Evolutionary conservation across 2,329 filamentous ascomycete species (phyloP), one percentile per base, ranked within the genome.

Genomic region (Ciborinia camelliae): DNA sequence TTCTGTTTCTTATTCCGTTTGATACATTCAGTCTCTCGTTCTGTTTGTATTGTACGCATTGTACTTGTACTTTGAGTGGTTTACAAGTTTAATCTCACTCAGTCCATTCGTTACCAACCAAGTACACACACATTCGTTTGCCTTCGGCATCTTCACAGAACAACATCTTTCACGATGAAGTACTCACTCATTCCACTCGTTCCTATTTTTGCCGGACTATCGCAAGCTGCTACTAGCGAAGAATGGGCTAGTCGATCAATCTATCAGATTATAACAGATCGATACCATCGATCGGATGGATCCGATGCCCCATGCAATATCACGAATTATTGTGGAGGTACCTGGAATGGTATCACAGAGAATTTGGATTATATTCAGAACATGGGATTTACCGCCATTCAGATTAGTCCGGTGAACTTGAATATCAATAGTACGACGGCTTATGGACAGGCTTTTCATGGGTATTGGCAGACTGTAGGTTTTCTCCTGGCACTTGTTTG

Each of bases 241-340:
- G 45, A 64, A 4, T 64, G 63, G 63, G 48, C 54, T n/a, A 18
- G 35, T 28, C 47, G 55, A 30, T 61, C 63, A 12, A 61, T 64
- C 23, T 64, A 64, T 30, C 63, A 64, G 41, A 48, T 64, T 15
- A 18, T 64, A 14, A 64, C 63, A 28, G 63, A 81, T 66, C 74
- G 79, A 18, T 81, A 80, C 67, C 77, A 79, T 32, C 75, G 75
- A 23, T 76, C 78, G 12, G n/a, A n/a, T 78, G 79, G 66, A 59
- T 67, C 66, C 60, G 73, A 75, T 8, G 50, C 76, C 4, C 48
- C 62, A 8, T 67, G 65, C 8, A 59, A 62, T 20, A 65, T 66
- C 30, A 71, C 73, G 1, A 54, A 75, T 4, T 82, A 82, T 67
- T 84, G 82, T 66, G 82, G 82, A 58, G 79, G 79, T 12, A 75